Conservation (phyloP, 2,329 filamentous ascomycete species). For the Talaromyces sp. region DNA sequence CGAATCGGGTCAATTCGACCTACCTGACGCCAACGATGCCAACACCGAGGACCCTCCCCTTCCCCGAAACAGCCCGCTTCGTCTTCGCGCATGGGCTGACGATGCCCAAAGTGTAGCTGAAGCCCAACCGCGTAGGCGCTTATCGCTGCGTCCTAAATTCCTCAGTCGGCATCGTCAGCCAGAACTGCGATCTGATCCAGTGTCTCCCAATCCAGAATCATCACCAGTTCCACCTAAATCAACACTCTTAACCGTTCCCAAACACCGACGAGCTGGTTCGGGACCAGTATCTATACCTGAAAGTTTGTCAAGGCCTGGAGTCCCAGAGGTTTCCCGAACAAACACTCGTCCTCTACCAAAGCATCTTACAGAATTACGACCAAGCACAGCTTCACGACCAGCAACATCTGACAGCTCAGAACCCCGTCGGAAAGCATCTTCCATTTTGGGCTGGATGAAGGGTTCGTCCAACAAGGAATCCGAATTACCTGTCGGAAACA, state of each 20-base stretch:
- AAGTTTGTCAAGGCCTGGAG: background rate
- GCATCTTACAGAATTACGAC: slow-evolving; percentile 21
- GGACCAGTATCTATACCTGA: slow-evolving; percentile 4
- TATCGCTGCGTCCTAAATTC: slow-evolving; percentile 32
- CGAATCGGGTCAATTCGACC: background rate
- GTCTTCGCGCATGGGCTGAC: slow-evolving; percentile 20
- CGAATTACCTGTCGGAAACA: background rate
- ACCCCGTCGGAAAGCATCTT: slow-evolving; percentile 32
- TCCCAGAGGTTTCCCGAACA: background rate
- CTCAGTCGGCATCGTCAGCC: slow-evolving; percentile 23
- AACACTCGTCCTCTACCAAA: slow-evolving; percentile 17
- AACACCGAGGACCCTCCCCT: slow-evolving; percentile 18
- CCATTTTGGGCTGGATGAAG: slow-evolving; percentile 38
- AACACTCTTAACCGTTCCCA: background rate
- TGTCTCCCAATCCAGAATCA: background rate
- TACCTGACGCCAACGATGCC: background rate
- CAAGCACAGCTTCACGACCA: slow-evolving; percentile 16
- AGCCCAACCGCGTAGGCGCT: slow-evolving; percentile 23
- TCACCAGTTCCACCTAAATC: slow-evolving; percentile 2
- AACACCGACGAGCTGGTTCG: slow-evolving; percentile 8
- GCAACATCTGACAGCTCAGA: slow-evolving; percentile 25
- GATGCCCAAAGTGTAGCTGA: slow-evolving; percentile 13
- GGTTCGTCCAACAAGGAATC: slow-evolving; percentile 14
- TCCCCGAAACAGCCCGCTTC: slow-evolving; percentile 23
- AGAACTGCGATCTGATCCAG: background rate